Evolutionary conservation across 2,329 filamentous ascomycete species (phyloP), one percentile per base, ranked within the genome.

Genomic region (Aureobasidium uvarum): DNA sequence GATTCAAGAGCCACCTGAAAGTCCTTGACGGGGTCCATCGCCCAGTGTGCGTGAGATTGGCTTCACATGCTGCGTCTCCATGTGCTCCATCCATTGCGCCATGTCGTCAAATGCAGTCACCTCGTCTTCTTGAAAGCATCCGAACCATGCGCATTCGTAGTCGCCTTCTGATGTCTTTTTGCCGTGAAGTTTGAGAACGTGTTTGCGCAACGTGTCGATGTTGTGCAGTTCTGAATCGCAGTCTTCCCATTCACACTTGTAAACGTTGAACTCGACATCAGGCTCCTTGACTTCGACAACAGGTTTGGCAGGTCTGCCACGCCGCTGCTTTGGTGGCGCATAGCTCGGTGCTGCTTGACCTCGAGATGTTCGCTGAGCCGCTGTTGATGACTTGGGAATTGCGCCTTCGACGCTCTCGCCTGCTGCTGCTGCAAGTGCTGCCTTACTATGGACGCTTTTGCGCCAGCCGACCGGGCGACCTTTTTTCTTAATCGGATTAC

Each of bases 191-290:
- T 85, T 87, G 60, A 78, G 72, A 6, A 87, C 74, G 72, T 89
- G 87, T 66, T 83, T 84, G 67, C 81, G 81, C 6, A 89, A 75
- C 0, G 83, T 84, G 10, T 83, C 81, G 16, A 88, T 73, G 69
- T 88, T 89, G 73, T 89, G 86, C 5, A 89, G 75, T 68, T 86
- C 80, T 0, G 83, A 81, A 3, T 74, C 73, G 71, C 87, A 89
- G 1, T 76, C 74, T 60, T 80, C 74, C 86, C 86, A 89, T 48
- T 77, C 73, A 73, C 87, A 89, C 64, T 79, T 78, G 71, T 81
- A 89, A 6, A 84, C 78, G 58, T 77, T 76, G 66, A 78, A 80
- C 36, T 72, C 71, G 13, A 68, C 66, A 36, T 65, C 52, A 5
- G 59, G 59, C 43, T 64, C 63, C 43, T 63, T 45, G 33, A 25